Percentiles rank a stretch among this genome's conserved stretches.
Conservation (phyloP, 495 filamentous ascomycete species). For the Neurospora sp. region DNA sequence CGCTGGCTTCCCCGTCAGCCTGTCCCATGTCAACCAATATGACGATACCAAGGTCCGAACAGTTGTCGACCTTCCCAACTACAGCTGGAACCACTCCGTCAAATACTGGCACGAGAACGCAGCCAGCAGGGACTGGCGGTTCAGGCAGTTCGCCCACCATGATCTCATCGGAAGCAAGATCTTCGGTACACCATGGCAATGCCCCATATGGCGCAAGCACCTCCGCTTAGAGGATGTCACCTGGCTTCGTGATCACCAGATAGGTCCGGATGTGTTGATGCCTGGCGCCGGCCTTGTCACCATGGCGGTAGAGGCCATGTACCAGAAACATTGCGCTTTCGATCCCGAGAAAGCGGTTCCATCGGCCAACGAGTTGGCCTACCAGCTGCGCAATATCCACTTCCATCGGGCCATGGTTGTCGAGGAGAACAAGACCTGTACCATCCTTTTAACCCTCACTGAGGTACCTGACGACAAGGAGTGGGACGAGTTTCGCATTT, state of each 20-base stretch:
- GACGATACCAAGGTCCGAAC: not conserved
- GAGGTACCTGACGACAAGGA: not conserved
- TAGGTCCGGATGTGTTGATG: conserved; percentile 18
- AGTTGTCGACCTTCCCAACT: conserved; percentile 28
- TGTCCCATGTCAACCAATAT: conserved; percentile 2
- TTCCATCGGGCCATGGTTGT: conserved; percentile 8
- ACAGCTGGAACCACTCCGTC: conserved; percentile 16
- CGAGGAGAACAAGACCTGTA: not conserved
- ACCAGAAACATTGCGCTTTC: not conserved
- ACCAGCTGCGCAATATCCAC: conserved; percentile 1
- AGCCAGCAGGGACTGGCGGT: conserved; percentile 10
- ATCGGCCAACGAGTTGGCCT: not conserved
- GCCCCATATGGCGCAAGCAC: conserved; percentile 32
- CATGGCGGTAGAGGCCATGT: conserved; percentile 13
- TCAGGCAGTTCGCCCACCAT: conserved; percentile 2
- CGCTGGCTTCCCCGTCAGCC: not conserved
- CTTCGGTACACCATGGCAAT: conserved; percentile 2
- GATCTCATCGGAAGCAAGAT: conserved; percentile 10
- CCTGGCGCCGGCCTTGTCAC: conserved; percentile 6
- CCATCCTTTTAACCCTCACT: not conserved
- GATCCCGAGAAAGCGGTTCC: not conserved
- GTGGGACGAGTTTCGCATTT: conserved; percentile 12
- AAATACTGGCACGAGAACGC: conserved; percentile 11
- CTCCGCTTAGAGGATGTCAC: conserved; percentile 24
- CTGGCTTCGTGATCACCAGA: conserved; percentile 30